These are phyloP conservation scores for Cucurbita ficifolia DNA, from an alignment of 306 rosid genomes.

Conservation along the genomic window DNA sequence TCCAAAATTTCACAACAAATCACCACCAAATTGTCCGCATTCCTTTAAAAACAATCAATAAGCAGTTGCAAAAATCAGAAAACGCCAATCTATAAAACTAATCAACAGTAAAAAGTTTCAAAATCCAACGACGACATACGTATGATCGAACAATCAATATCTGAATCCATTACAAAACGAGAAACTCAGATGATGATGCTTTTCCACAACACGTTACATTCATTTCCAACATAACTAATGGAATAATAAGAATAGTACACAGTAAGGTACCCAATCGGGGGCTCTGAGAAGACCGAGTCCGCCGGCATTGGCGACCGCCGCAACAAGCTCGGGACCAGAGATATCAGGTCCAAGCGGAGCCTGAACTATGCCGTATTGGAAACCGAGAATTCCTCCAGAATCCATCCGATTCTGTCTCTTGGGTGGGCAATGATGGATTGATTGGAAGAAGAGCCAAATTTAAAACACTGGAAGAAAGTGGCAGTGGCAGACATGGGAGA, in stretches of 20 bases:
- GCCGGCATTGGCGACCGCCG: constrained; percentile 75
- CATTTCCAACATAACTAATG: background rate
- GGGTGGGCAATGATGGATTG: background rate
- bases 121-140: background rate
- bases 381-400: constrained; percentile 59
- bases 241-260: background rate
- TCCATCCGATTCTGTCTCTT: constrained; percentile 18
- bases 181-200: background rate
- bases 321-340: constrained; percentile 64
- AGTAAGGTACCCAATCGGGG: constrained; percentile 43
- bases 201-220: background rate
- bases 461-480: background rate
- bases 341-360: constrained; percentile 80
- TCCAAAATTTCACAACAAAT: background rate
- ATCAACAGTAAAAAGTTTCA: background rate
- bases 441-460: background rate
- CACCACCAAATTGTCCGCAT: background rate
- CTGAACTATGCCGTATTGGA: constrained; percentile 53
- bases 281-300: constrained; percentile 52
- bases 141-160: background rate
- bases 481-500: constrained; percentile 4
- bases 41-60: background rate
- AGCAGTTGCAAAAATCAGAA: background rate
- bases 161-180: background rate
- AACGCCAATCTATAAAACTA: background rate